Evolutionary conservation across 2,329 filamentous ascomycete species (phyloP), one percentile per base, ranked within the genome.

Genomic region (Ascochyta rabiei): DNA sequence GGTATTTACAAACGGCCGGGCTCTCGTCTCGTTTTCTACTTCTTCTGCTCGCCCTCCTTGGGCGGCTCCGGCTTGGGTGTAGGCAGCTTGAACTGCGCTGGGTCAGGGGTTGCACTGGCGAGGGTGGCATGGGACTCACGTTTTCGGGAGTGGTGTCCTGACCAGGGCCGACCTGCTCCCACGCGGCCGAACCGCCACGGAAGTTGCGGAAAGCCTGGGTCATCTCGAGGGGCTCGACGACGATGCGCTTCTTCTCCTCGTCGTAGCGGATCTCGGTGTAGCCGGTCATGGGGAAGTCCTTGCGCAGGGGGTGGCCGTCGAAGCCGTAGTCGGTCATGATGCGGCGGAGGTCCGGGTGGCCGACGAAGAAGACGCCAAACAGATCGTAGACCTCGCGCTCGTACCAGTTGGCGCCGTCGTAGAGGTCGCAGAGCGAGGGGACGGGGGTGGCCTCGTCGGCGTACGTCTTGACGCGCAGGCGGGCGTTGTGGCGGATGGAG

Each of bases 281-380:
- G 42, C 95, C 95, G 2, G 95, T 97, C 75, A 99, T 80, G 19
- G 95, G 95, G 81, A 99, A 99, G 75, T 99, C 95, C 82, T 99
- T 99, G 73, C 96, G 86, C 74, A 99, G 81, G 37, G 95, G 95
- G 80, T 99, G 95, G 48, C 95, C 95, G 76, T 99, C 96, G 73
- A 99, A 99, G 48, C 95, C 95, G 77, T 99, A 99, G 77, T 99
- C 95, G 63, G 95, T 99, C 93, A 99, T 96, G 80, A 99, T 98
- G 67, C 95, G 87, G 76, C 95, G 87, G 68, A 99, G 82, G 80
- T 99, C 96, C 34, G 95, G 95, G 81, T 99, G 95, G 59, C 89
- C 91, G 49, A 89, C 84, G 79, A 99, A 99, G 83, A 98, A 97
- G 64, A 99, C 92, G 61, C 95, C 95, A 73, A 96, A 99, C 70